Conservation (phyloP, 1,139 yeast species). For the Saccharomyces hybrid region DNA sequence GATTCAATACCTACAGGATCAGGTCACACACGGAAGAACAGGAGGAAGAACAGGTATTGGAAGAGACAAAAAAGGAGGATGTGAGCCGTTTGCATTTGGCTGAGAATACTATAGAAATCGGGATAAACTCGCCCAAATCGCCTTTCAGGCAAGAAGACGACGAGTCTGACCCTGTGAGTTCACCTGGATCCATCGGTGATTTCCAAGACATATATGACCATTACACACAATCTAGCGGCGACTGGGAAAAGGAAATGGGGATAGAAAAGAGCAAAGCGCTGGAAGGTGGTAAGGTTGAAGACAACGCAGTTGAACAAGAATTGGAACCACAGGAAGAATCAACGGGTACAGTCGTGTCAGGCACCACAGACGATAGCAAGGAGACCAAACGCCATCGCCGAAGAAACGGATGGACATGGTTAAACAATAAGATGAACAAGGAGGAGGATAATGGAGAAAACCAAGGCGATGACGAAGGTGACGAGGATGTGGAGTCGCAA, state of each 20-base stretch:
- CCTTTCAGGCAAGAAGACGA: not conserved
- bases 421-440: conserved; percentile 26
- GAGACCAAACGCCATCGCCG: conserved; percentile 5
- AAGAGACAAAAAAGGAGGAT: not conserved
- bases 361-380: not conserved
- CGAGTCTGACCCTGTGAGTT: conserved; percentile 3
- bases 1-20: conserved; percentile 23
- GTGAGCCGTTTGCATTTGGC: not conserved
- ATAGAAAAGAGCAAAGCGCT: conserved; percentile 2
- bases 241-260: conserved; percentile 6
- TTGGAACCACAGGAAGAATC: not conserved
- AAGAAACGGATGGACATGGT: conserved; percentile 16
- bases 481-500: not conserved
- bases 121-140: not conserved
- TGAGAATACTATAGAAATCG: not conserved
- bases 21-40: conserved; percentile 6
- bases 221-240: conserved; percentile 13
- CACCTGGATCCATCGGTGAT: conserved; percentile 19
- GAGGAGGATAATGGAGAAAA: conserved; percentile 16
- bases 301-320: not conserved
- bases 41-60: not conserved
- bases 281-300: not conserved
- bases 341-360: not conserved
- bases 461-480: conserved; percentile 2
- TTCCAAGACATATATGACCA: conserved; percentile 20